Conservation (phyloP, 169 alveolate species). For the Eimeria acervulina region DNA sequence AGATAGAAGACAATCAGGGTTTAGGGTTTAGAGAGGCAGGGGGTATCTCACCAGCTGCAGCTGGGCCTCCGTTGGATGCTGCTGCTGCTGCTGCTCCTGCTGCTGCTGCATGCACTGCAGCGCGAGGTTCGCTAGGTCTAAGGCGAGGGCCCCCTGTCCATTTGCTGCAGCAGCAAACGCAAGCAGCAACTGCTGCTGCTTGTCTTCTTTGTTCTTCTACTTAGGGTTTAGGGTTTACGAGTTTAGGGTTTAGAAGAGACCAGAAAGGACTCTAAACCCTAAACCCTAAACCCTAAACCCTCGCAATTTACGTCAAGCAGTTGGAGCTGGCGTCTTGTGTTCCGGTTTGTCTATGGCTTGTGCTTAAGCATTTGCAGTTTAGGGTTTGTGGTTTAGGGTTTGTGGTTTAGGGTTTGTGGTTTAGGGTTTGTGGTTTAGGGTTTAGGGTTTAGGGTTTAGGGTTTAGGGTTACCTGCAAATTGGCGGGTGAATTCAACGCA, state of each 20-base stretch:
- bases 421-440: not conserved
- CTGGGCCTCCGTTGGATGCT: not conserved
- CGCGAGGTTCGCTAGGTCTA: not conserved
- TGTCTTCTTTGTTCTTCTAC: not conserved
- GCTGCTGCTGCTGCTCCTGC: constrained; percentile 65
- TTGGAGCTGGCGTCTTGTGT: too few species aligned
- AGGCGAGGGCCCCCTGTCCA: not conserved
- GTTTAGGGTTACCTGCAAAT: constrained; percentile 2
- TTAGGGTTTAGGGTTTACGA: not conserved
- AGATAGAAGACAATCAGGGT: not conserved
- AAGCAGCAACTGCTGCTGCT: not conserved
- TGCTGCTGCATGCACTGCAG: constrained; percentile 29
- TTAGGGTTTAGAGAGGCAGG: not conserved
- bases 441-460: constrained; percentile 2
- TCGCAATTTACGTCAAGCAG: not conserved
- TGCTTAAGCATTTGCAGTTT: too few species aligned
- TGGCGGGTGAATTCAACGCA: not conserved
- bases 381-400: not conserved
- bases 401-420: not conserved
- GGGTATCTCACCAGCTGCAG: not conserved
- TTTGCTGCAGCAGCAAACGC: not conserved
- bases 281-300: not conserved
- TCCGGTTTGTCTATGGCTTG: too few species aligned
- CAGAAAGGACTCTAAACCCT: too few species aligned
- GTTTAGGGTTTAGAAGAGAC: not conserved